Evolutionary conservation across 2,329 filamentous ascomycete genomes (phyloP), one percentile per base, ranked within the genome.

Genomic region (Pseudonectria foliicola): DNA sequence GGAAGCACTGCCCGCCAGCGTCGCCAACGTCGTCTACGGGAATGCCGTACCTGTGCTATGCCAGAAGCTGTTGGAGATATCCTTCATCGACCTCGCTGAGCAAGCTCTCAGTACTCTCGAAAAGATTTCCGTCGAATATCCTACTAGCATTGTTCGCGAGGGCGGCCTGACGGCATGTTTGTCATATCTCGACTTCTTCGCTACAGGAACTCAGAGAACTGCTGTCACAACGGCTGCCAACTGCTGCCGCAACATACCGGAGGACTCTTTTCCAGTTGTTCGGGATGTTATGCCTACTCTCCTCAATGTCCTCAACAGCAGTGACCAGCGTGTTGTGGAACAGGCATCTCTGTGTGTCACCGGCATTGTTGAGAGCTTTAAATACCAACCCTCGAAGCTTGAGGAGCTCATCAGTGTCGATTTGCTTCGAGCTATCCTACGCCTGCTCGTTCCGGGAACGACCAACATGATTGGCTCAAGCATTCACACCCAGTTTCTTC

Each of bases 181-280:
- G 45, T 93, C 86, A 0, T 96, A 92, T 56, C 75, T 98, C 38
- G 92, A 98, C 57, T 98, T 98, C 63, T 98, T 98, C 54, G 84
- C 90, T 12, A 98, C 92, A 0, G 92, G 90, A 60, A 96, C 92
- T 3, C 92, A 98, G 62, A 79, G 92, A 46, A 95, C 90, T 11
- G 92, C 92, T 6, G 92, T 98, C 7, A 96, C 89, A 3, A 98
- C 90, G 10, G 92, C 93, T 8, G 93, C 92, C 37, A 98, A 98
- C 56, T 98, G 92, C 66, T 98, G 93, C 60, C 85, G 92, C 44
- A 95, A 95, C 55, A 92, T 98, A 13, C 86, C 89, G 2, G 83
- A 90, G 50, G 92, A 96, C 53, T 93, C 87, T 0, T 98, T 98
- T 55, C 70, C 80, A 1, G 89, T 93, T 8, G 85, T 98, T 31